Evolutionary conservation across 148 eudicot genomes (phyloP).

Genomic region (Polygonum aviculare): DNA sequence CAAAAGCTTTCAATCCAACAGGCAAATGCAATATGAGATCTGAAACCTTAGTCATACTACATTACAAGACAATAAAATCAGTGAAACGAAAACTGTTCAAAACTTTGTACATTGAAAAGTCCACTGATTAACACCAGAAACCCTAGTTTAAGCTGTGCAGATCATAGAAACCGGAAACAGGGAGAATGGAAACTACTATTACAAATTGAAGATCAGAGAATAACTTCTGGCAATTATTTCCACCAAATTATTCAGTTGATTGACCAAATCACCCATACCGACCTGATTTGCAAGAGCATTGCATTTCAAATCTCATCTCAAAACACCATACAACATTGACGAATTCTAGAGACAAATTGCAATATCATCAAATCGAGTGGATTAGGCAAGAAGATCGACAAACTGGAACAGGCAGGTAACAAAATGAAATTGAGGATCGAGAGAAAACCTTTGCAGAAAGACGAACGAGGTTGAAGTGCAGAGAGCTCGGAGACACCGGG

Average conservation of each 20-base stretch:
- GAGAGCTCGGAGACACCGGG: background rate
- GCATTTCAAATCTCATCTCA: background rate
- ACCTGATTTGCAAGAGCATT: background rate
- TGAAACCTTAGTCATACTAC: background rate
- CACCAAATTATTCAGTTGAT: background rate
- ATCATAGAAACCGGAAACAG: background rate
- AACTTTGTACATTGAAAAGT: too few species aligned
- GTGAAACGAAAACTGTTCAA: background rate
- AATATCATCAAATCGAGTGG: background rate
- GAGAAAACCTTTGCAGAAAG: background rate
- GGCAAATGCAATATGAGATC: background rate
- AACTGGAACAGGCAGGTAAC: background rate
- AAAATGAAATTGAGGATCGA: background rate
- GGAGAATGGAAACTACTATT: background rate
- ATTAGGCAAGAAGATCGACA: background rate
- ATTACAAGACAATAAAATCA: background rate
- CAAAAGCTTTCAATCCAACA: background rate
- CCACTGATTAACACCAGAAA: background rate
- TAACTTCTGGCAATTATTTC: background rate
- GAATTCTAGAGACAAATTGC: background rate
- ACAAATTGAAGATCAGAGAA: background rate
- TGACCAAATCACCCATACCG: background rate
- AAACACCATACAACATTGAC: background rate
- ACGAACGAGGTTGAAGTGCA: background rate
- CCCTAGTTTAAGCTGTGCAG: background rate